Evolutionary conservation across 2,329 filamentous ascomycete genomes (phyloP).

Genomic region (Xylaria sp.): DNA sequence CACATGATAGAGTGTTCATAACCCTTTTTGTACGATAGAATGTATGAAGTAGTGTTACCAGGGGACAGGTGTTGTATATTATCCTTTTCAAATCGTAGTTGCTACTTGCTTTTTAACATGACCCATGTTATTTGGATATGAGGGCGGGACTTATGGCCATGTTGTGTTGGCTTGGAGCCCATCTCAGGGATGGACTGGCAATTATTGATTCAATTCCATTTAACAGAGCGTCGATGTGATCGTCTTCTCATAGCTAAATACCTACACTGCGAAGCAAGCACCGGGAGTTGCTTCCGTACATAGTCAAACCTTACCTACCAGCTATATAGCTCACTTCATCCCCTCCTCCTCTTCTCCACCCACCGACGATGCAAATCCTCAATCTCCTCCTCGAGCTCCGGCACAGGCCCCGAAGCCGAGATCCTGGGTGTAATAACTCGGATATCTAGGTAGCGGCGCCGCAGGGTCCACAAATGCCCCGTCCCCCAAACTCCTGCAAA

Average conservation of each 20-base stretch:
- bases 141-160: no score
- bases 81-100: neutral
- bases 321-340: no score
- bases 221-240: no score
- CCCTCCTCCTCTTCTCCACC: slow-evolving; percentile 8
- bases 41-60: neutral
- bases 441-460: slow-evolving; percentile 11
- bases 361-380: slow-evolving; percentile 27
- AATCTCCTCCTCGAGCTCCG: slow-evolving; percentile 29
- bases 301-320: no score
- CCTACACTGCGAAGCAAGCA: no score
- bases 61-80: neutral
- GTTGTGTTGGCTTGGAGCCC: no score
- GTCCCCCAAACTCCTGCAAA: slow-evolving; percentile 19
- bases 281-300: no score
- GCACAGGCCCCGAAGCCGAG: slow-evolving; percentile 27
- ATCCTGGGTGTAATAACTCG: slow-evolving; percentile 21
- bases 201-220: no score
- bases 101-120: neutral
- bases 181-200: no score
- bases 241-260: no score
- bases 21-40: slow-evolving; percentile 12
- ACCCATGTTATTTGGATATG: no score
- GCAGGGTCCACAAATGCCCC: slow-evolving; percentile 12
- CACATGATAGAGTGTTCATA: neutral